Conservation (phyloP, 2,329 filamentous ascomycete species). For the Ceratocystiopsis brevicomis region DNA sequence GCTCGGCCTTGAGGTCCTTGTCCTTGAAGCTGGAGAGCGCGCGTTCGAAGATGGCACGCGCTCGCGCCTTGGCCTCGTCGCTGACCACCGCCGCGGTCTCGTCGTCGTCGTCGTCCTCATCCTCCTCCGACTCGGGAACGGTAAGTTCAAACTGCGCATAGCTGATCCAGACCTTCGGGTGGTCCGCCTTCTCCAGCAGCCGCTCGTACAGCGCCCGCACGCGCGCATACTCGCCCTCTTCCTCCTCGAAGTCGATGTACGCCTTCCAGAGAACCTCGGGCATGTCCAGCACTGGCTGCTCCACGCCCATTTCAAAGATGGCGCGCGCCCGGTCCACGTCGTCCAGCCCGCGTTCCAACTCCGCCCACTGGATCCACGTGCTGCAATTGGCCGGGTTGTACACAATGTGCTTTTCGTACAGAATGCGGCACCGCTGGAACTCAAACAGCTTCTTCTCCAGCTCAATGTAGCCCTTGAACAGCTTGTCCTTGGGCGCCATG, state of each 20-base stretch:
- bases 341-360: constrained; percentile 78
- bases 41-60: constrained; percentile 66
- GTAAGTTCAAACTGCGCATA: constrained; percentile 98
- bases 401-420: constrained; percentile 87
- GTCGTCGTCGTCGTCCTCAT: constrained; percentile 34
- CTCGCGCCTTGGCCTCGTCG: constrained; percentile 66
- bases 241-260: constrained; percentile 97
- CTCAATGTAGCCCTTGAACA: constrained; percentile 87
- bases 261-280: constrained; percentile 94
- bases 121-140: constrained; percentile 56
- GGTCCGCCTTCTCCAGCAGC: constrained; percentile 82
- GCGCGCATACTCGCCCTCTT: constrained; percentile 75
- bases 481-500: constrained; percentile 86
- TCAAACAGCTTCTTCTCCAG: constrained; percentile 88
- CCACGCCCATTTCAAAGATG: constrained; percentile 80
- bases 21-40: constrained; percentile 79
- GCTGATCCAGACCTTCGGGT: constrained; percentile 98
- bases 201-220: constrained; percentile 75
- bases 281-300: constrained; percentile 78
- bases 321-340: constrained; percentile 73
- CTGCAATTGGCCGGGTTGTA: constrained; percentile 82
- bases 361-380: constrained; percentile 92
- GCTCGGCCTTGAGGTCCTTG: constrained; percentile 77
- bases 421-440: constrained; percentile 71
- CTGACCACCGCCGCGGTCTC: constrained; percentile 52